Conservation (phyloP, 2,329 filamentous ascomycete species). For the Fusarium succisae region DNA sequence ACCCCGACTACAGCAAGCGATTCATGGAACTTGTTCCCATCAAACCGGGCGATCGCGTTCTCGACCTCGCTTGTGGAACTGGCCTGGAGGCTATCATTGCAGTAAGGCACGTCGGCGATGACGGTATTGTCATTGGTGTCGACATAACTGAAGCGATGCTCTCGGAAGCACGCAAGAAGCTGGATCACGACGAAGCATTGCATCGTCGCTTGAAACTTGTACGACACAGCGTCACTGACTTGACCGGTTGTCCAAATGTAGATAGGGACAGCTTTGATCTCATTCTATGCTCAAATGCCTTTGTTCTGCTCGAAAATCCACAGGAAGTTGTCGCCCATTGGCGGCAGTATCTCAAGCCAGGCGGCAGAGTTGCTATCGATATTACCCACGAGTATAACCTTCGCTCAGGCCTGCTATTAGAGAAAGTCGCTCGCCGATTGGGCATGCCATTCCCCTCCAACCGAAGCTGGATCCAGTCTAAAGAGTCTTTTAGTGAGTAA, state of each 20-base stretch:
- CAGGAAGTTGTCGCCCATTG: slow-evolving; percentile 42
- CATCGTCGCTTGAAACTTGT: slow-evolving; percentile 38
- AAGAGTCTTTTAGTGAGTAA: slow-evolving; percentile 41
- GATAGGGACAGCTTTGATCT: slow-evolving; percentile 42
- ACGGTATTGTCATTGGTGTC: slow-evolving; percentile 44
- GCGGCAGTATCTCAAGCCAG: slow-evolving; percentile 42
- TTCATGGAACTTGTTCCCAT: slow-evolving; percentile 43
- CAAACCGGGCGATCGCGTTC: slow-evolving; percentile 40
- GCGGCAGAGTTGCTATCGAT: slow-evolving; percentile 45
- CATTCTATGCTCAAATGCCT: slow-evolving; percentile 48
- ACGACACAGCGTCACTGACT: slow-evolving; percentile 42
- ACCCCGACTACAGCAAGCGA: slow-evolving; percentile 44
- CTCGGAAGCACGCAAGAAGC: slow-evolving; percentile 38
- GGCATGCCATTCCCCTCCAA: slow-evolving; percentile 42
- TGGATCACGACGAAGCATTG: slow-evolving; percentile 21
- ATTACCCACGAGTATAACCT: slow-evolving; percentile 47
- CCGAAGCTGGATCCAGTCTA: slow-evolving; percentile 43
- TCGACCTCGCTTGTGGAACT: slow-evolving; percentile 49
- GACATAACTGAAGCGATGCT: slow-evolving; percentile 48
- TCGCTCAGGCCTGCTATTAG: slow-evolving; percentile 39
- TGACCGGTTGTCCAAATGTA: slow-evolving; percentile 33
- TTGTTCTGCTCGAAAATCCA: slow-evolving; percentile 46
- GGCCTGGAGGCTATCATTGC: slow-evolving; percentile 46
- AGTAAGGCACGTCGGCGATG: slow-evolving; percentile 39
- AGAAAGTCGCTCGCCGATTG: slow-evolving; percentile 39